phyloP scores from a whole-genome alignment of 1,284 basidiomycete species.

The Mixia osmundae region DNA sequence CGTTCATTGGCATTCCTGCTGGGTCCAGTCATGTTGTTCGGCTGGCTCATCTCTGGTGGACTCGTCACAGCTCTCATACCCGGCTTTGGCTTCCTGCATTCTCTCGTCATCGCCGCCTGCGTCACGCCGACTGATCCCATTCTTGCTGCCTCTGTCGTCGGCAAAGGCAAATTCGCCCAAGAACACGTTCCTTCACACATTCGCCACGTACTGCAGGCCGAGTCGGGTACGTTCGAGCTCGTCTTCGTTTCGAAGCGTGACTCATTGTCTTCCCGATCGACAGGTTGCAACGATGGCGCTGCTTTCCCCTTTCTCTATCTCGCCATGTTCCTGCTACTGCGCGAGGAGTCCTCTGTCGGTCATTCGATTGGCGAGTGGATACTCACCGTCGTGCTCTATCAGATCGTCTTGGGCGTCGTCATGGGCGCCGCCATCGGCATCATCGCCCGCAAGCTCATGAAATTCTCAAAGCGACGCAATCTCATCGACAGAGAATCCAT shows the following conservation, averaged over 20 bases:
- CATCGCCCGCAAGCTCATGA: constrained; percentile 74
- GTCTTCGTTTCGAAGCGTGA: too few species aligned
- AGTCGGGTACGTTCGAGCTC: too few species aligned
- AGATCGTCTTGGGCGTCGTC: constrained; percentile 54
- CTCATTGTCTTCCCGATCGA: neutral
- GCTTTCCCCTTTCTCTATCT: constrained; percentile 94
- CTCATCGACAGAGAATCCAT: constrained; percentile 91
- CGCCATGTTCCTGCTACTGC: constrained; percentile 63
- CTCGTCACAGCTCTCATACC: constrained; percentile 77
- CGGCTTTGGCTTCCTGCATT: constrained; percentile 58
- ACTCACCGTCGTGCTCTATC: constrained; percentile 40
- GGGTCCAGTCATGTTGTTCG: constrained; percentile 20
- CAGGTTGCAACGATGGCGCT: constrained; percentile 37
- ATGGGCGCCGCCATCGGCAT: constrained; percentile 62
- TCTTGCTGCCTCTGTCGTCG: constrained; percentile 40
- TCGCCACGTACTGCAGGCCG: constrained; percentile 72
- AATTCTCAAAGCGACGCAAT: constrained; percentile 68
- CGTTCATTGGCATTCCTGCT: constrained; percentile 63
- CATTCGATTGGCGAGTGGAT: constrained; percentile 44
- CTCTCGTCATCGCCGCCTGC: constrained; percentile 73
- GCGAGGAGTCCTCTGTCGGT: constrained; percentile 40
- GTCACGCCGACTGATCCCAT: constrained; percentile 86
- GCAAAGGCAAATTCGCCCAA: constrained; percentile 81
- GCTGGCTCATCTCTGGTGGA: constrained; percentile 21
- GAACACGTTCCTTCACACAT: constrained; percentile 94